Percentiles rank a stretch among this genome's conserved stretches.
Evolutionary conservation across 495 filamentous ascomycete genomes (phyloP).

Genomic region (Mytilinidion resinicola): DNA sequence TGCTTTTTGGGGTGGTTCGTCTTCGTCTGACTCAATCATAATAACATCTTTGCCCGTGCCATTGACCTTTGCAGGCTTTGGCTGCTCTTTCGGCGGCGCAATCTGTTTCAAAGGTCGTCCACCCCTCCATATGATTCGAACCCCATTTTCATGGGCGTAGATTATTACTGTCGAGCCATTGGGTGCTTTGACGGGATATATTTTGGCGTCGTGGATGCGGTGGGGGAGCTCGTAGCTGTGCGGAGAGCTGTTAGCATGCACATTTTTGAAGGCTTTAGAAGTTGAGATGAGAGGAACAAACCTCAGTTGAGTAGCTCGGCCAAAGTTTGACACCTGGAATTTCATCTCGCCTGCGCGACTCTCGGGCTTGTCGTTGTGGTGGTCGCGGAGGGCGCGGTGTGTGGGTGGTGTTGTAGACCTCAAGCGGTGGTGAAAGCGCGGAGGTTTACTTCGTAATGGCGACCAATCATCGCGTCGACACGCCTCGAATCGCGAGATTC

Average conservation of each 20-base stretch:
- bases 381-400: not conserved
- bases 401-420: not conserved
- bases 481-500: too few relatives aligned
- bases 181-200: constrained; percentile 68
- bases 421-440: not conserved
- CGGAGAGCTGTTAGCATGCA: constrained; percentile 1
- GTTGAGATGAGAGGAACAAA: constrained; percentile 21
- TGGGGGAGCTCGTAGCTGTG: constrained; percentile 68
- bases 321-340: constrained; percentile 27
- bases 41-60: constrained; percentile 49
- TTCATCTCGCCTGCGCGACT: constrained; percentile 18
- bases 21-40: constrained; percentile 72
- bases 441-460: not conserved
- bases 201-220: constrained; percentile 64
- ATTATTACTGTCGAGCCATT: constrained; percentile 81
- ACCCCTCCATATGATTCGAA: constrained; percentile 76
- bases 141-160: constrained; percentile 73
- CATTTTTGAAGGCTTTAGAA: not conserved
- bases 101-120: constrained; percentile 56
- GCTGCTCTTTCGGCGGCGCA: constrained; percentile 29
- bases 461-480: constrained; percentile 7
- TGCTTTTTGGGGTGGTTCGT: constrained; percentile 50
- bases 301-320: constrained; percentile 49
- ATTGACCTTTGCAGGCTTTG: constrained; percentile 34
- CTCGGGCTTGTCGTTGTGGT: not conserved